Evolutionary conservation across 805 yeast species (phyloP).

Genomic region (Nakazawaea wickerhamii): DNA sequence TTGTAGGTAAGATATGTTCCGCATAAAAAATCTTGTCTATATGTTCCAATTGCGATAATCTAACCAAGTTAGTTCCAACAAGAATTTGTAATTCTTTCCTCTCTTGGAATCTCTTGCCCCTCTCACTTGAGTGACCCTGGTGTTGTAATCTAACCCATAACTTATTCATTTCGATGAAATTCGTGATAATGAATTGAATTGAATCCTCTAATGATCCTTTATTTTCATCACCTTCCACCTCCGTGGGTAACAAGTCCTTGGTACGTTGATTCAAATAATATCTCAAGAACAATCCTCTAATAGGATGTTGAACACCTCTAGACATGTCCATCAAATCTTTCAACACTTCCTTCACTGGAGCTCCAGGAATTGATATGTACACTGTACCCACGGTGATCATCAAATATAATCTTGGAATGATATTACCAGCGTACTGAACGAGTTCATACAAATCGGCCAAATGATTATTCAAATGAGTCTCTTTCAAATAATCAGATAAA

Average conservation of each 20-base stretch:
- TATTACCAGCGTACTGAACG: conserved; percentile 93
- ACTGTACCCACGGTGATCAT: conserved; percentile 95
- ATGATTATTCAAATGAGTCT: conserved; percentile 63
- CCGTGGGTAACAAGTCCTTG: conserved; percentile 52
- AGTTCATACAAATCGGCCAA: conserved; percentile 88
- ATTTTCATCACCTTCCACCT: conserved; percentile 18
- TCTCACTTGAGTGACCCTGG: conserved; percentile 86
- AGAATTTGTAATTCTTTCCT: conserved; percentile 85
- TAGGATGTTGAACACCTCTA: conserved; percentile 93
- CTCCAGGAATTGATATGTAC: conserved; percentile 69
- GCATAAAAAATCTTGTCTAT: conserved; percentile 49
- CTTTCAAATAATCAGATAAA: conserved; percentile 59
- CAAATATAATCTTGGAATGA: conserved; percentile 84
- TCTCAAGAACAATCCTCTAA: conserved; percentile 83
- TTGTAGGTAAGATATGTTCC: conserved; percentile 61
- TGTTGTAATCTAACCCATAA: conserved; percentile 96
- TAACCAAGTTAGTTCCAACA: conserved; percentile 88
- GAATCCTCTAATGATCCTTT: conserved; percentile 51
- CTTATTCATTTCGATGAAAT: conserved; percentile 96
- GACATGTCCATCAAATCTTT: conserved; percentile 98
- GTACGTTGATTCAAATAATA: conserved; percentile 85
- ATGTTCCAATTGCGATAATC: conserved; percentile 79
- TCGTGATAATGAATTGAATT: conserved; percentile 72
- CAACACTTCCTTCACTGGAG: conserved; percentile 81
- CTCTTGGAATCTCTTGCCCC: conserved; percentile 67